These are phyloP conservation scores for Phytophthora litchii DNA, from an alignment of 352 stramenopile genomes.

Conservation along the genomic window DNA sequence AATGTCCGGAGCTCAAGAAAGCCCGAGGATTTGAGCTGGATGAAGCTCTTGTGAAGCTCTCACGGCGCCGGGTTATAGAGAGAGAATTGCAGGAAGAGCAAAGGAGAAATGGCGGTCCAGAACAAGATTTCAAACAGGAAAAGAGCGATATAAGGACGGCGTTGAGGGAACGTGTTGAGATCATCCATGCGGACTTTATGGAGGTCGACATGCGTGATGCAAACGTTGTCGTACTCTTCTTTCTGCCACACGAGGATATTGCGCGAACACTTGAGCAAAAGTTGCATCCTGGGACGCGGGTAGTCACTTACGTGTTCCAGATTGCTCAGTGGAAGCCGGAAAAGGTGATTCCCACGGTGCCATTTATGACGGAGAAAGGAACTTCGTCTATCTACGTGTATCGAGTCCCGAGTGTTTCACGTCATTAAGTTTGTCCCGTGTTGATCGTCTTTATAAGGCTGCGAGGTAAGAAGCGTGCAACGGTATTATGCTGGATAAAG, in stretches of 20 bases:
- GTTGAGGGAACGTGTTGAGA: conserved; percentile 31
- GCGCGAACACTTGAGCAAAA: conserved; percentile 40
- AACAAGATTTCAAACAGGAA: conserved; percentile 1
- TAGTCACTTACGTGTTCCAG: conserved; percentile 75
- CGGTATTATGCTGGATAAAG: conserved; percentile 18
- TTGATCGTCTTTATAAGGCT: conserved; percentile 9
- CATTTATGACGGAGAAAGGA: conserved; percentile 66
- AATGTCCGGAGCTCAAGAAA: conserved; percentile 25
- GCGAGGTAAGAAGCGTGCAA: conserved; percentile 10
- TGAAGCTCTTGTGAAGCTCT: conserved; percentile 52
- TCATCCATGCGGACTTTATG: conserved; percentile 64
- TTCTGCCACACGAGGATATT: conserved; percentile 62
- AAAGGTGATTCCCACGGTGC: conserved; percentile 44
- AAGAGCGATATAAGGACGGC: conserved; percentile 2
- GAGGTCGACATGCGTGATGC: conserved; percentile 47
- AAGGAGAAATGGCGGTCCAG: background rate
- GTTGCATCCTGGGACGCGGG: conserved; percentile 44
- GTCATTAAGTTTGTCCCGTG: background rate
- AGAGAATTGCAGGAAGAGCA: conserved; percentile 8
- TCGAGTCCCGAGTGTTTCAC: conserved; percentile 27
- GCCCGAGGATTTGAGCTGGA: conserved; percentile 67
- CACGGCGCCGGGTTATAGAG: conserved; percentile 33
- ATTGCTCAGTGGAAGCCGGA: conserved; percentile 62
- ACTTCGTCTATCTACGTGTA: conserved; percentile 58
- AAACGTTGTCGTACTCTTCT: conserved; percentile 68